phyloP scores from a whole-genome alignment of 345 rosid genomes.

The Citrus hindsii region DNA sequence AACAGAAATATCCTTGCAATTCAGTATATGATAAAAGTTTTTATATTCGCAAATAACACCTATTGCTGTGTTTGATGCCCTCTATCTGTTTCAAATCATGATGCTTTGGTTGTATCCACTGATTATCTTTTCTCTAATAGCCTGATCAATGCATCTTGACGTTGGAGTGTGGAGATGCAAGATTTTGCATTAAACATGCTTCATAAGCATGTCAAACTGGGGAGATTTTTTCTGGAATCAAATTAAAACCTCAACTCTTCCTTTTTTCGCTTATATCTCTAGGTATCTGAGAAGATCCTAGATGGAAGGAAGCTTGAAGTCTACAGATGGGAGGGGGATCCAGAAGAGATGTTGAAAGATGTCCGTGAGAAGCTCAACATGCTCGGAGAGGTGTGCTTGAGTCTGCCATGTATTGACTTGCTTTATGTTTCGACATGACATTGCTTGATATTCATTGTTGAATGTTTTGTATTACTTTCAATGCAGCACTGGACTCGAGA shows the following conservation, averaged over 20 bases:
- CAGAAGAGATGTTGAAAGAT: conserved; percentile 50
- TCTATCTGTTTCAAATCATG: neutral
- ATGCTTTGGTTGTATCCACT: neutral
- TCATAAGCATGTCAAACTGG: neutral
- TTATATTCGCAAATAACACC: no score
- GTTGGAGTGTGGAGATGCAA: neutral
- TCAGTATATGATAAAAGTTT: neutral
- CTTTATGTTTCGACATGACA: conserved; percentile 9
- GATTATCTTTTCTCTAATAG: neutral
- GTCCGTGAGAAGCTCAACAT: conserved; percentile 75
- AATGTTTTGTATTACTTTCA: conserved; percentile 5
- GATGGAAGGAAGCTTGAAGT: conserved; percentile 75
- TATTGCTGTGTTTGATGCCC: neutral
- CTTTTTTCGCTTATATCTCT: conserved; percentile 3
- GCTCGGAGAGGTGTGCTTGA: conserved; percentile 65
- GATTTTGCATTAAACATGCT: neutral
- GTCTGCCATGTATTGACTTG: conserved; percentile 3
- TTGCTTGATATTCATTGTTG: conserved; percentile 13
- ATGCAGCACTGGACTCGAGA: conserved; percentile 86
- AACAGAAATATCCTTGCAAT: neutral
- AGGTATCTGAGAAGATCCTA: conserved; percentile 72
- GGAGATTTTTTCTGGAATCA: neutral
- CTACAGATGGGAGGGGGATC: conserved; percentile 63
- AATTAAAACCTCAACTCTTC: neutral
- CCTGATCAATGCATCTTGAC: neutral